These are phyloP conservation scores for Abrus pulchellus DNA, from an alignment of 306 rosid species.

Conservation along the genomic window DNA sequence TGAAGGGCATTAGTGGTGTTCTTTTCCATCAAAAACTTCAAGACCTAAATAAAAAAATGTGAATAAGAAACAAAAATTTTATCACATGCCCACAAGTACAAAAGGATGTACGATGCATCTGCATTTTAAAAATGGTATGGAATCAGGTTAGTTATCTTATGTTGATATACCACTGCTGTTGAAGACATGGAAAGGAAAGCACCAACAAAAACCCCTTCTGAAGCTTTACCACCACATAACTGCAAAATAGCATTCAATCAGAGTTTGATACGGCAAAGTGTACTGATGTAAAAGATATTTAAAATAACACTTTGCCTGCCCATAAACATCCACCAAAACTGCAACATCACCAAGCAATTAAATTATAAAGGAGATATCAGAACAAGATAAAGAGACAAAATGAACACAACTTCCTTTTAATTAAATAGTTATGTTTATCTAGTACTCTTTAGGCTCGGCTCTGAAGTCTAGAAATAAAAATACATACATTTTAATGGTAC, in stretches of 20 bases:
- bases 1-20: conserved; percentile 80
- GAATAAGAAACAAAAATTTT: conserved; percentile 36
- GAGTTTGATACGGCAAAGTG: conserved; percentile 42
- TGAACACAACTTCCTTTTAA: conserved; percentile 4
- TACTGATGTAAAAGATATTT: conserved; percentile 38
- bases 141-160: conserved; percentile 37
- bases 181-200: conserved; percentile 95
- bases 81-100: conserved; percentile 22
- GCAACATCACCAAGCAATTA: conserved; percentile 22
- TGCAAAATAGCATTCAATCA: conserved; percentile 63
- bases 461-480: conserved; percentile 27
- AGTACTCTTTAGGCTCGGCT: conserved; percentile 34
- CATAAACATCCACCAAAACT: conserved; percentile 28
- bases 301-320: conserved; percentile 23
- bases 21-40: conserved; percentile 95
- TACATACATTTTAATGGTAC: conserved; percentile 11
- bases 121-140: conserved; percentile 12
- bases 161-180: conserved; percentile 84
- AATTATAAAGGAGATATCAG: conserved; percentile 31
- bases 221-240: conserved; percentile 95
- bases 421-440: conserved; percentile 38
- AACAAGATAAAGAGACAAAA: conserved; percentile 31
- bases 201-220: conserved; percentile 95
- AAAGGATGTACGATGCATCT: conserved; percentile 26
- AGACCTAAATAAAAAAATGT: conserved; percentile 63